Conservation (phyloP, 2,329 filamentous ascomycete genomes). For the Neopestalotiopsis rosae region DNA sequence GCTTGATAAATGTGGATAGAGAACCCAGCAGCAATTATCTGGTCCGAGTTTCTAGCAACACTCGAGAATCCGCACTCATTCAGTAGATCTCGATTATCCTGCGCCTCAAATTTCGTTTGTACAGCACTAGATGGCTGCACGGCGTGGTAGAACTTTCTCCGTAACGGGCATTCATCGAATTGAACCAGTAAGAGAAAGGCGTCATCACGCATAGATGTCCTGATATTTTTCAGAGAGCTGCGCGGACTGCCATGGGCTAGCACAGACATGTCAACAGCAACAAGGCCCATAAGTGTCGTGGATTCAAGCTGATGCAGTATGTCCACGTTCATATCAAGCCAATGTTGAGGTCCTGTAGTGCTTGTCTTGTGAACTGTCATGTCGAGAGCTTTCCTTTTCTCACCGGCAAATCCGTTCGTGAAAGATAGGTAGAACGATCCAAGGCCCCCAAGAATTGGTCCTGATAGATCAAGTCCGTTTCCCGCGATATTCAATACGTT, state of each 20-base stretch:
- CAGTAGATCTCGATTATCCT: constrained; percentile 40
- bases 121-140: neutral
- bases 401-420: constrained; percentile 28
- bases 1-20: constrained; percentile 45
- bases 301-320: constrained; percentile 25
- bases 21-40: constrained; percentile 38
- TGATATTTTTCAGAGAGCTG: constrained; percentile 32
- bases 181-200: constrained; percentile 42
- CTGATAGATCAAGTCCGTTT: constrained; percentile 33
- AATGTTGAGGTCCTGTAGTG: neutral
- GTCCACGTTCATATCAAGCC: constrained; percentile 18
- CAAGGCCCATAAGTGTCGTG: constrained; percentile 31
- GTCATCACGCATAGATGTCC: constrained; percentile 39
- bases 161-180: constrained; percentile 22
- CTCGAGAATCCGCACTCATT: constrained; percentile 39
- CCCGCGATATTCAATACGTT: constrained; percentile 43
- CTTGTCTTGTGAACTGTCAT: constrained; percentile 19
- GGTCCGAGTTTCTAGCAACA: constrained; percentile 37
- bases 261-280: constrained; percentile 41
- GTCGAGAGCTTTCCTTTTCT: neutral
- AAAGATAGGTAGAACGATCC: constrained; percentile 37
- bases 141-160: constrained; percentile 24
- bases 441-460: constrained; percentile 38
- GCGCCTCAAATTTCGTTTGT: constrained; percentile 32
- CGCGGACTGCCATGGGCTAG: constrained; percentile 31